Evolutionary conservation across 1,284 basidiomycete genomes (phyloP), one percentile per base, ranked within the genome.

Genomic region (Puccinia novopanici): DNA sequence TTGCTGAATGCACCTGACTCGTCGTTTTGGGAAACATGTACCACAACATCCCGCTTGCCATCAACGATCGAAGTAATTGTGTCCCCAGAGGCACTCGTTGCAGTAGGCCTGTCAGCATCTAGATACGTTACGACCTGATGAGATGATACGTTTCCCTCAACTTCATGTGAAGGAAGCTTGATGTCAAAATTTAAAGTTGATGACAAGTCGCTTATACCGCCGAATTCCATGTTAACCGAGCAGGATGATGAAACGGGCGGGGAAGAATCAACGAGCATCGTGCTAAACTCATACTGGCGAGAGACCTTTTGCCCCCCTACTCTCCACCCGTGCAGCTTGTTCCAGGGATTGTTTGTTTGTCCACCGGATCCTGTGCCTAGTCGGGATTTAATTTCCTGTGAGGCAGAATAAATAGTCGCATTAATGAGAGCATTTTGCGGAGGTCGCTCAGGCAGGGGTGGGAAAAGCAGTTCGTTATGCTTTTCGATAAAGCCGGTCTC

Each of bases 401-500:
- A 74, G 34, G 70, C 79, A 54, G 70, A 80, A 59, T 24, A 55
- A 67, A 74, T 42, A 19, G 2, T 22, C 30, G n/a, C 75, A 19
- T 37, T 42, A 59, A 45, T 82, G 22, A 24, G 40, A 73, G 24
- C 54, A 61, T 75, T 42, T 59, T 57, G 24, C 73, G 24, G 50
- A 57, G 63, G 70, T 34, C 48, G 42, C n/a, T 34, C 63, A 22
- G 71, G 22, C 19, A 78, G 12, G 45, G n/a, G 65, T 65, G 57
- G 57, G 52, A 75, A 63, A 30, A 63, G 45, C 57, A 61, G 34
- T 24, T 45, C 37, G 54, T 30, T 55, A 83, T 86, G 82, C 84
- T 93, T 92, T 45, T 90, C 89, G 84, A 98, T 95, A 84, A 97
- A 98, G 1, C 93, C 94, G 10, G 95, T 97, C 86, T 97, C 95